Evolutionary conservation across 2,329 filamentous ascomycete genomes (phyloP).

Genomic region (Monilinia laxa): DNA sequence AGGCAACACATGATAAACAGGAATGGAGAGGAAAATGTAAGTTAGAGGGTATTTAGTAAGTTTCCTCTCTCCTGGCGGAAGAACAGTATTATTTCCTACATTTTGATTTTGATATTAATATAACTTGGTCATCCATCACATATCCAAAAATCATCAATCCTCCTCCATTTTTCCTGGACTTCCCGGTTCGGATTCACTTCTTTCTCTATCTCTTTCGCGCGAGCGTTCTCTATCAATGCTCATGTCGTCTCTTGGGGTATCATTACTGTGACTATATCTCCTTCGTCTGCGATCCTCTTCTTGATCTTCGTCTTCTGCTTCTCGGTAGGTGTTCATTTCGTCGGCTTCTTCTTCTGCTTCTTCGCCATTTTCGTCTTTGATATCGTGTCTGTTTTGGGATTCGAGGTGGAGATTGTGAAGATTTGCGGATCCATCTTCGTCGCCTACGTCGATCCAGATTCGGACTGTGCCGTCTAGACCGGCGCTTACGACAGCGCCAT

Average conservation of each 20-base stretch:
- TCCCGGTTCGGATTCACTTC: background rate
- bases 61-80: no score
- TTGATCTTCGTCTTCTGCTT: constrained; percentile 19
- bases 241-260: constrained; percentile 34
- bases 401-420: constrained; percentile 29
- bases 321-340: constrained; percentile 23
- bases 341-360: constrained; percentile 21
- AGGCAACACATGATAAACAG: no score
- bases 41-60: no score
- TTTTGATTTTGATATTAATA: no score
- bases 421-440: constrained; percentile 28
- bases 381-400: constrained; percentile 6
- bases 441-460: constrained; percentile 54
- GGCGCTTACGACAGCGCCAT: constrained; percentile 56
- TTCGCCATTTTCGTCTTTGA: constrained; percentile 26
- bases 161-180: constrained; percentile 29
- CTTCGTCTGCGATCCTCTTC: constrained; percentile 27
- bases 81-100: no score
- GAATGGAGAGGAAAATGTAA: no score
- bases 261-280: constrained; percentile 29
- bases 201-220: constrained; percentile 15
- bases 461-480: constrained; percentile 61
- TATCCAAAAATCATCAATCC: constrained; percentile 18
- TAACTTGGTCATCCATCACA: no score
- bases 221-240: constrained; percentile 23